Base-by-base conservation (phyloP, 1,139 yeast genomes). In the Blastobotrys ciferrii region DNA sequence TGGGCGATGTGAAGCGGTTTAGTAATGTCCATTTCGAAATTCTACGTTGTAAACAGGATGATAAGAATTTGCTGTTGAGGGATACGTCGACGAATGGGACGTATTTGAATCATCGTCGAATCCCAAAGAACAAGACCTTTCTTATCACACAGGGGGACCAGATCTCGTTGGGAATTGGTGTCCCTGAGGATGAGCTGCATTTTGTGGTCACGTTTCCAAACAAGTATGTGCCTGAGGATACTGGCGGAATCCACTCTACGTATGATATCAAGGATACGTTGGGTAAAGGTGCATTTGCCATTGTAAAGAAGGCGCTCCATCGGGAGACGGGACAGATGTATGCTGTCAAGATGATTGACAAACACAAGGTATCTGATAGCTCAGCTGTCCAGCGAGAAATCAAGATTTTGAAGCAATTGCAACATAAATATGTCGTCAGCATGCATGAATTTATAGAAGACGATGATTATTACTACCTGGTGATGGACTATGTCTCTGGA, bases 201-300 rank as follows among this genome's bases (percentile, higher is more conserved):
- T 82, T 89, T 59, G 82, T 89, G 32, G 82, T 87, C 18, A 80
- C 85, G 50, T 80, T 85, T 15, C 70, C 71, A 7, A 39, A 17
- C 45, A 53, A 45, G n/a, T 47, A 23, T 11, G 49, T 40, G 20
- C 38, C 37, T 17, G 45, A 53, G 53, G 41, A 45, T 49, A 37
- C 53, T 32, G 68, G 52, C 18, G 70, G 70, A 0, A 84, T 92
- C 14, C 77, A 78, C 61, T 80, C 79, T 51, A 86, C 84, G 58
- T 92, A 82, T 64, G 85, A 87, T 13, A 79, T 92, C 28, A 81
- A 87, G 53, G 84, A 82, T 59, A 82, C 87, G 4, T 84, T 92
- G 2, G 98, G 98, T 0, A 94, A 87, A 59, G 98, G 98, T 6
- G 98, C 98, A 4, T 92, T 92, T 75, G 98, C 98, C 2, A 85